These are phyloP conservation scores for Phytophthora tentaculata DNA, from an alignment of 352 stramenopile genomes.

Conservation along the genomic window DNA sequence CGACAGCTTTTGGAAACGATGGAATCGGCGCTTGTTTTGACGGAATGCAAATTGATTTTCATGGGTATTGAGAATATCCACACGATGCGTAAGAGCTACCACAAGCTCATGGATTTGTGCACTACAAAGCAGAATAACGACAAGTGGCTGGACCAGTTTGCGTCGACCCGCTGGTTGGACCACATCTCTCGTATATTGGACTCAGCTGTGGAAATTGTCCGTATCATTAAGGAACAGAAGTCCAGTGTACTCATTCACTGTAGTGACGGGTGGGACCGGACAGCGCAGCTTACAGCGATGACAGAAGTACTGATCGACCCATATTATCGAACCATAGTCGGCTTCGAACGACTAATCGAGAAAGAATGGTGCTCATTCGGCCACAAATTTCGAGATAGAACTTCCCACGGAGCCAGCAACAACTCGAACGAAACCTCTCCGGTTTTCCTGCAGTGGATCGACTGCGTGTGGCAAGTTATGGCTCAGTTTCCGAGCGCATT, in stretches of 20 bases:
- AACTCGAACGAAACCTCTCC: slow-evolving; percentile 93
- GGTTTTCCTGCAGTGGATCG: slow-evolving; percentile 95
- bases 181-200: slow-evolving; percentile 83
- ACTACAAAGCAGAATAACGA: slow-evolving; percentile 69
- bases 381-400: slow-evolving; percentile 88
- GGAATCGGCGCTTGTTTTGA: slow-evolving; percentile 66
- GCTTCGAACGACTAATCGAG: slow-evolving; percentile 88
- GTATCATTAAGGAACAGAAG: slow-evolving; percentile 78
- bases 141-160: slow-evolving; percentile 85
- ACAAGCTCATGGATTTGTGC: slow-evolving; percentile 75
- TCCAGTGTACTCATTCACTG: slow-evolving; percentile 98
- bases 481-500: slow-evolving; percentile 82
- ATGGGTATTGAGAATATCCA: slow-evolving; percentile 95
- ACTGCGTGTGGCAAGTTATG: slow-evolving; percentile 87
- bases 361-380: slow-evolving; percentile 93
- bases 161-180: slow-evolving; percentile 75
- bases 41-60: slow-evolving; percentile 87
- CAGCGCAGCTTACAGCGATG: slow-evolving; percentile 85
- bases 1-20: slow-evolving; percentile 48
- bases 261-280: slow-evolving; percentile 98
- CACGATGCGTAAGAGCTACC: slow-evolving; percentile 88
- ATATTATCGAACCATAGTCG: slow-evolving; percentile 89
- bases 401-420: slow-evolving; percentile 57
- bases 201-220: slow-evolving; percentile 84
- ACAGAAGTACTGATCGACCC: slow-evolving; percentile 91